These are phyloP conservation scores for Microbotryum silenes-acaulis DNA, from an alignment of 1,284 basidiomycete genomes.

Conservation along the genomic window DNA sequence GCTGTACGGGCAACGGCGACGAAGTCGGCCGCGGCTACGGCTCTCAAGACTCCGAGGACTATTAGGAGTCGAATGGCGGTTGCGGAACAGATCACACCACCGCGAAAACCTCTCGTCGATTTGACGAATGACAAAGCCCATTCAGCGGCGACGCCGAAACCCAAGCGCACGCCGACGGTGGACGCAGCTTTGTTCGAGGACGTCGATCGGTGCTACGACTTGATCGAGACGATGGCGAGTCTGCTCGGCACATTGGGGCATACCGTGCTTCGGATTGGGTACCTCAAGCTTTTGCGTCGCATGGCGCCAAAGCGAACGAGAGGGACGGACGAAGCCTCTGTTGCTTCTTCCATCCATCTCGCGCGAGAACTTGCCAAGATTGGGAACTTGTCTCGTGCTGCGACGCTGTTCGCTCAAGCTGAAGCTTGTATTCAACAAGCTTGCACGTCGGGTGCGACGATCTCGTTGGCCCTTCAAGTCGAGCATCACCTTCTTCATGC, in stretches of 20 bases:
- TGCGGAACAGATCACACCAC: conserved; percentile 12
- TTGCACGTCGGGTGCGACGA: conserved; percentile 19
- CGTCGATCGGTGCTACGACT: conserved; percentile 46
- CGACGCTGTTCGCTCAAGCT: conserved; percentile 54
- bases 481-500: conserved; percentile 59
- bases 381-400: conserved; percentile 63
- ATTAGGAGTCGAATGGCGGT: not conserved
- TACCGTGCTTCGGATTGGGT: conserved; percentile 46
- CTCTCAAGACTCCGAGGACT: conserved; percentile 10
- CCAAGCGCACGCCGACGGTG: no score
- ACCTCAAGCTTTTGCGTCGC: conserved; percentile 50
- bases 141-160: no score
- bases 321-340: conserved; percentile 49
- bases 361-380: conserved; percentile 68
- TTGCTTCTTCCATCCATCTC: conserved; percentile 58
- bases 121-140: no score
- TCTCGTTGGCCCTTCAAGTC: conserved; percentile 41
- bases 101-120: not conserved
- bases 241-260: conserved; percentile 59
- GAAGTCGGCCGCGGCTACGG: not conserved
- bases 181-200: conserved; percentile 47
- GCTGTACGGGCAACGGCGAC: conserved; percentile 2
- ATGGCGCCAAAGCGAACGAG: conserved; percentile 45
- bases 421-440: conserved; percentile 49
- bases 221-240: conserved; percentile 54